Base-by-base conservation (phyloP, 2,329 filamentous ascomycete species). In the Colletotrichum gloeosporioides region DNA sequence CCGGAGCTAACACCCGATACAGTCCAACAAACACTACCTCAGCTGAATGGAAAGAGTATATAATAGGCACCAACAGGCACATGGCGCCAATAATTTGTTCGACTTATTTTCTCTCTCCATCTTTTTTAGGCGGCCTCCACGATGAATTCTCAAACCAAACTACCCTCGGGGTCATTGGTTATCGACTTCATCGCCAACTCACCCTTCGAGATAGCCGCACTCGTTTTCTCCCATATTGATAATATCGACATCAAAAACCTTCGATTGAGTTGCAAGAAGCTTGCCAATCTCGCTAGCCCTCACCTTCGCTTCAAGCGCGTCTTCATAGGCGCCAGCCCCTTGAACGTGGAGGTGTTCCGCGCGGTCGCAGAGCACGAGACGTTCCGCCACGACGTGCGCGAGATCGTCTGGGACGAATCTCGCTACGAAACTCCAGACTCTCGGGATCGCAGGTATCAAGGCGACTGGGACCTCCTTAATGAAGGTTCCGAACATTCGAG, bases 321-420 rank as follows among this genome's bases (percentile, higher is more conserved):
- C 6, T 88, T 86, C 71, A 77, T 88, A 13, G 86, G 84, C 8
- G 81, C 86, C 6, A 87, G 85, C 66, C 82, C 82, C 6, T 80
- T 81, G 27, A 84, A 88, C 67, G 78, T 88, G 8, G 61, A 82
- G 4, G 85, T 85, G 6, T 82, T 86, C 27, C 79, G 81, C 4
- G 79, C 81, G 16, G 79, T 88, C 66, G 82, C 86, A 10, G 77
- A 83, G 12, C 83, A 87, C 75, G 81, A 83, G 6, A 72, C 57
- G 1, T 84, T 84, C 65, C 81, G 82, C 6, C 62, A 78, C 1
- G 53, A 75, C 2, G 79, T 88, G 9, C 76, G 64, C 5, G 86
- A 88, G 71, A 82, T 88, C 7, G 80, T 89, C 39, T 87, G 83
- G 83, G 83, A 87, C 29, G 84, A 86, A 67, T 79, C 79, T 8